Evolutionary conservation across 176 grass and related monocot genomes (phyloP), one percentile per base, ranked within the genome.

Genomic region (Avena atlantica): DNA sequence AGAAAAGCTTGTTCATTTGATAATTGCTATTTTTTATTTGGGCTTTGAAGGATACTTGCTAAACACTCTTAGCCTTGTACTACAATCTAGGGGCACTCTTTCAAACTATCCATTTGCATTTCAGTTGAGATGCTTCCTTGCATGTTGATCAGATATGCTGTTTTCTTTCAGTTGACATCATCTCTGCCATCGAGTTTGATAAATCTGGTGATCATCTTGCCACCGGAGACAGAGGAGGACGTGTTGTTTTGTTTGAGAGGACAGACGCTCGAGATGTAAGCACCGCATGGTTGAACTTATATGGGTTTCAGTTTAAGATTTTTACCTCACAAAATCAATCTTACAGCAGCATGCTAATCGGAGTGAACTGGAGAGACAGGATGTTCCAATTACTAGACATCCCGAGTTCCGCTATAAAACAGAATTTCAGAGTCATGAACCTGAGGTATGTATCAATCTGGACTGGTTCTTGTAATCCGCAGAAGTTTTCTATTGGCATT

Each of bases 121-220:
- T 83, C 49, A 81, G 19, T 77, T 85, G 25, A 56, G 57, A 67
- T 92, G 57, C 42, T 84, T n/a, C 40, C 8, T 61, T 81, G 20
- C 19, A 50, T 70, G n/a, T 25, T 90, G 45, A 78, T 87, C 57
- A 10, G n/a, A 71, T 48, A 14, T 80, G 66, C 80, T 92, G 75
- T 83, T 84, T 81, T 89, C 2, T 84, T 86, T 67, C 89, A 97
- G 95, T 97, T 87, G 92, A 97, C 79, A 97, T 97, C 67, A 97
- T 97, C 71, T 94, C 95, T 58, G 95, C 95, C 81, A 94, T 97
- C 62, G 95, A 97, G 83, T 97, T 97, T 88, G 91, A 97, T 87
- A 97, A 87, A 89, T 94, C 95, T 76, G 95, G 95, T 88, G 92
- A 88, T 81, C 92, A 94, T 97, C 95, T 97, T 85, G 95, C 92